Percentiles rank a stretch among this genome's conserved stretches.
These are phyloP conservation scores for Fusarium xyrophilum DNA, from an alignment of 2,329 filamentous ascomycete species.

Conservation along the genomic window DNA sequence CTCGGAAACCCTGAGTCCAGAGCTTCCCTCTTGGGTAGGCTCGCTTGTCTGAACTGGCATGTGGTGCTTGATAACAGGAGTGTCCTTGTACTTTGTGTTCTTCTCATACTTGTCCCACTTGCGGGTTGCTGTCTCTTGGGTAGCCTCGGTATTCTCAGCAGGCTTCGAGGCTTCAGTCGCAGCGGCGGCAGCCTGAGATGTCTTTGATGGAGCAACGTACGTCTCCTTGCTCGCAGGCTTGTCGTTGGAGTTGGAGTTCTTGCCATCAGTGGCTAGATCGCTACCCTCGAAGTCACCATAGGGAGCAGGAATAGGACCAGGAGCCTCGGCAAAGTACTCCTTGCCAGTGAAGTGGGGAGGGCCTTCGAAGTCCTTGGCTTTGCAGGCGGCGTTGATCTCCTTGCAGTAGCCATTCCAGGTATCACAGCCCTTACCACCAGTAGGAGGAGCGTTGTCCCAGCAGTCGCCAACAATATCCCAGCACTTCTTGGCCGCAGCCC, in stretches of 20 bases:
- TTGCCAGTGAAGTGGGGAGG: conserved; percentile 54
- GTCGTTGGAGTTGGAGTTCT: conserved; percentile 19
- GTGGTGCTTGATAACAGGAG: conserved; percentile 3
- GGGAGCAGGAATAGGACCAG: conserved; percentile 46
- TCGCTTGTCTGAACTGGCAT: conserved; percentile 28
- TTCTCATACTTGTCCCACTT: conserved; percentile 11
- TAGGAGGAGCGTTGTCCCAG: conserved; percentile 64
- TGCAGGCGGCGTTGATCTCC: conserved; percentile 53
- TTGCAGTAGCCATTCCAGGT: conserved; percentile 69
- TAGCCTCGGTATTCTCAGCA: conserved; percentile 1
- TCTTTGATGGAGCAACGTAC: conserved; percentile 8
- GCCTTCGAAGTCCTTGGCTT: conserved; percentile 52
- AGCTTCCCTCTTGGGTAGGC: conserved; percentile 4
- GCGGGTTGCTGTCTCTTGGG: conserved; percentile 12
- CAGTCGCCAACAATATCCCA: conserved; percentile 67
- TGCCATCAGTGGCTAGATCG: conserved; percentile 15
- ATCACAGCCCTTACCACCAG: conserved; percentile 65
- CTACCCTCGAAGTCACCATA: conserved; percentile 40
- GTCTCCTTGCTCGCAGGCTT: conserved; percentile 4
- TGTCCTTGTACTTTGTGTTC: conserved; percentile 17
- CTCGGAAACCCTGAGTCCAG: conserved; percentile 44
- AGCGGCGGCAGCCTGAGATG: conserved; percentile 7
- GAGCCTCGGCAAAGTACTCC: conserved; percentile 42
- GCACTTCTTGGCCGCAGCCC: conserved; percentile 61
- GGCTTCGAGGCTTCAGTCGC: conserved; percentile 9